Conservation (phyloP, 2,329 filamentous ascomycete species). For the Fusarium sterilihyphosum region DNA sequence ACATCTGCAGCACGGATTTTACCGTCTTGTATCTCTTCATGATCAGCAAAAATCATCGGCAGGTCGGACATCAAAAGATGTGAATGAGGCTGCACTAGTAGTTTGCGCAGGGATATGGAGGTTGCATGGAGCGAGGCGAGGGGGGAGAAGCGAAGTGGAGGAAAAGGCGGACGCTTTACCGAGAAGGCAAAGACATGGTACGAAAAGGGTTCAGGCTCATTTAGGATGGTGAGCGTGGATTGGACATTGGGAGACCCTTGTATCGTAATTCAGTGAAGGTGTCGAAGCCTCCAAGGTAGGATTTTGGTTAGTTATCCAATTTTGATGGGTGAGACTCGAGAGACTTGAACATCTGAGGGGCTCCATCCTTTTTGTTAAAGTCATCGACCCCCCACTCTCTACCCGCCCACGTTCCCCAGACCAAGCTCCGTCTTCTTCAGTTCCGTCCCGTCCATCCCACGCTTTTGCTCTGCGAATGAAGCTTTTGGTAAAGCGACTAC, state of each 20-base stretch:
- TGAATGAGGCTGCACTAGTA: constrained; percentile 40
- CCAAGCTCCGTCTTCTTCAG: constrained; percentile 3
- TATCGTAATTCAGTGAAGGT: neutral
- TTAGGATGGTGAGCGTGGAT: constrained; percentile 15
- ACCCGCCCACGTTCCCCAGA: constrained; percentile 37
- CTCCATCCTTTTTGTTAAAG: constrained; percentile 28
- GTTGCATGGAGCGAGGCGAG: constrained; percentile 30
- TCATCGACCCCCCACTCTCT: constrained; percentile 35
- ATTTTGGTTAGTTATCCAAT: neutral
- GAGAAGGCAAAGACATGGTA: constrained; percentile 28
- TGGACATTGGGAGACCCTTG: constrained; percentile 3
- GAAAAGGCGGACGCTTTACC: constrained; percentile 34
- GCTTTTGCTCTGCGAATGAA: constrained; percentile 13
- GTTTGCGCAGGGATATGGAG: constrained; percentile 29
- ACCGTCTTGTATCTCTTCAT: neutral
- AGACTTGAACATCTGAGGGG: constrained; percentile 1
- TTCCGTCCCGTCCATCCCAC: constrained; percentile 31
- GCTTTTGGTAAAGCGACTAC: constrained; percentile 4
- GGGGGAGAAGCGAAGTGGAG: constrained; percentile 33
- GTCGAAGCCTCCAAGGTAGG: neutral
- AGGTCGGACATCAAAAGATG: constrained; percentile 1
- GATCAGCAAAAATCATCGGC: neutral
- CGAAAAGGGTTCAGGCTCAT: constrained; percentile 34
- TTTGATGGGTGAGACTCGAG: constrained; percentile 12
- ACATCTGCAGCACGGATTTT: neutral